Conservation (phyloP, 2,329 filamentous ascomycete genomes). For the Hypoxylon sp. region DNA sequence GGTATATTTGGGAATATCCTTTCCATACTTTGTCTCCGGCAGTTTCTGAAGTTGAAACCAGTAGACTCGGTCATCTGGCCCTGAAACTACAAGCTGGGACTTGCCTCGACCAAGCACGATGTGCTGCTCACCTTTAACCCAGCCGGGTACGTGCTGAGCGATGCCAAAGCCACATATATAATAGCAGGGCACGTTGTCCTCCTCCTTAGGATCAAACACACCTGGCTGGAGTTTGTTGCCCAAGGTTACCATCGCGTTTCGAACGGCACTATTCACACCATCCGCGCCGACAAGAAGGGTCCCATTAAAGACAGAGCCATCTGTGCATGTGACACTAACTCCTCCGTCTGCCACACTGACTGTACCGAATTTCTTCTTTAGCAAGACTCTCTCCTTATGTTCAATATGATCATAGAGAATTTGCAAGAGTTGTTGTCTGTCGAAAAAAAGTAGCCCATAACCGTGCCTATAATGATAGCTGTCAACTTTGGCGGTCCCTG, state of each 20-base stretch:
- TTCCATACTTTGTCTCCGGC: constrained; percentile 50
- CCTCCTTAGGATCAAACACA: neutral
- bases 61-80: constrained; percentile 53
- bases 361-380: constrained; percentile 49
- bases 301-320: constrained; percentile 53
- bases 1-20: constrained; percentile 55
- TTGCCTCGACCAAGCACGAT: constrained; percentile 45
- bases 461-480: constrained; percentile 47
- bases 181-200: constrained; percentile 20
- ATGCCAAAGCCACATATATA: constrained; percentile 60
- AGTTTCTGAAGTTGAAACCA: constrained; percentile 57
- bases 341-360: constrained; percentile 43
- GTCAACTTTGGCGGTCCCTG: constrained; percentile 15
- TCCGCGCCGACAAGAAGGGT: constrained; percentile 59
- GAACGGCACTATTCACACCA: constrained; percentile 58
- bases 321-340: constrained; percentile 54
- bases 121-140: constrained; percentile 41
- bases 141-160: constrained; percentile 50
- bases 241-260: constrained; percentile 53
- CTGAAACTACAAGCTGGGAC: constrained; percentile 52
- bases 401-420: constrained; percentile 55
- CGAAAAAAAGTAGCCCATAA: constrained; percentile 57
- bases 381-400: constrained; percentile 55
- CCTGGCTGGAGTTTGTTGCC: constrained; percentile 20
- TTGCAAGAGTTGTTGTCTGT: constrained; percentile 56